These are phyloP conservation scores for Pholiota microspora DNA, from an alignment of 768 basidiomycete genomes.

Conservation along the genomic window DNA sequence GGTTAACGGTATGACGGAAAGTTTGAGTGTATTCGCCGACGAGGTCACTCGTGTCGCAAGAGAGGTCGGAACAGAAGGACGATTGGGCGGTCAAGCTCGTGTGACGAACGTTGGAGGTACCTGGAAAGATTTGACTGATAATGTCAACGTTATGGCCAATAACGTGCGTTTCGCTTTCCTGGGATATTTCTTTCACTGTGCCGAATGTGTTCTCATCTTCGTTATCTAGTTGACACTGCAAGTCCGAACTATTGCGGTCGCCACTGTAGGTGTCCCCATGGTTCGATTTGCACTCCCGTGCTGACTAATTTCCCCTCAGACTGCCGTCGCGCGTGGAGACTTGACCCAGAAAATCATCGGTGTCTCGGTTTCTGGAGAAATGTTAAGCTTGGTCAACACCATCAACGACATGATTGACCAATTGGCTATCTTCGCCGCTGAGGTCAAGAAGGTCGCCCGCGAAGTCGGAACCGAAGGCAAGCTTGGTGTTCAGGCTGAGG, in stretches of 20 bases:
- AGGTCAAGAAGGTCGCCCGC: constrained; percentile 90
- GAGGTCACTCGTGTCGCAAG: constrained; percentile 84
- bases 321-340: constrained; percentile 92
- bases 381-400: constrained; percentile 93
- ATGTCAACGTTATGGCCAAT: constrained; percentile 94
- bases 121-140: constrained; percentile 96
- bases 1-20: constrained; percentile 94
- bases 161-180: constrained; percentile 55
- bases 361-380: constrained; percentile 92
- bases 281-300: neutral
- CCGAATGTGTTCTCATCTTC: neutral
- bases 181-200: neutral
- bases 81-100: constrained; percentile 89
- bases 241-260: constrained; percentile 91
- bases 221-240: constrained; percentile 76
- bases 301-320: constrained; percentile 27
- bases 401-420: constrained; percentile 86
- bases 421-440: constrained; percentile 52
- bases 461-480: constrained; percentile 99
- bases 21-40: constrained; percentile 80
- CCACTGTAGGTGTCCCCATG: constrained; percentile 58
- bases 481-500: constrained; percentile 95
- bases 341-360: constrained; percentile 91
- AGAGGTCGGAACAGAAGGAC: constrained; percentile 96
- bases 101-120: constrained; percentile 95